Evolutionary conservation across 108 stramenopile species (phyloP).

Genomic region (Cylindrotheca fusiformis): DNA sequence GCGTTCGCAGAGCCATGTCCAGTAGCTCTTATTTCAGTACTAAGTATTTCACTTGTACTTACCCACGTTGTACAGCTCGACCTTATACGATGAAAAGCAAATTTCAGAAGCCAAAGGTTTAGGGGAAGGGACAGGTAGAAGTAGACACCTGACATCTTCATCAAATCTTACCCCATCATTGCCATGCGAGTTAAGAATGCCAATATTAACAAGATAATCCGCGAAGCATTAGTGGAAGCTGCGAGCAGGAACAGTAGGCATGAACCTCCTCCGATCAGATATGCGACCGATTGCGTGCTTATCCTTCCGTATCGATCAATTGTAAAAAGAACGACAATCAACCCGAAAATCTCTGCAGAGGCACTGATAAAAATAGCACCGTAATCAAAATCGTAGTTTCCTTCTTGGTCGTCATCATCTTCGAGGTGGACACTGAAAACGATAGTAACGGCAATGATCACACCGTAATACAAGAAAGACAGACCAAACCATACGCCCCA

Average conservation of each 20-base stretch:
- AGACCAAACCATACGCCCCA: conserved; percentile 28
- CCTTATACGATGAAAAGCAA: too few species aligned
- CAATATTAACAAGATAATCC: not conserved
- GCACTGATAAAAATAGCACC: conserved; percentile 48
- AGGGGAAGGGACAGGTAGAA: conserved; percentile 3
- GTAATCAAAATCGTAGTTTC: conserved; percentile 46
- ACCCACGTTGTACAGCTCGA: conserved; percentile 60
- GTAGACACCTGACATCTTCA: not conserved
- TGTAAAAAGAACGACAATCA: conserved; percentile 26
- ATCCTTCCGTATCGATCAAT: conserved; percentile 49
- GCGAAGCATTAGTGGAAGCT: not conserved
- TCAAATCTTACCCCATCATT: conserved; percentile 8
- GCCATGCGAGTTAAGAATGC: not conserved
- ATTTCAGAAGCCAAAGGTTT: conserved; percentile 21
- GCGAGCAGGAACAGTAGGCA: conserved; percentile 26
- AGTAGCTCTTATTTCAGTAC: conserved; percentile 69
- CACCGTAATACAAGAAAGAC: conserved; percentile 57
- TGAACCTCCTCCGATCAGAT: conserved; percentile 39
- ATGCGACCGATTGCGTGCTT: conserved; percentile 27
- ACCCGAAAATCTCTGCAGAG: conserved; percentile 49
- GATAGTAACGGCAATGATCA: conserved; percentile 43
- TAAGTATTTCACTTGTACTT: conserved; percentile 59
- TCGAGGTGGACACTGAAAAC: conserved; percentile 38
- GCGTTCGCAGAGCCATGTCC: conserved; percentile 60
- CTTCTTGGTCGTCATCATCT: conserved; percentile 11